Evolutionary conservation across 2,329 filamentous ascomycete species (phyloP), one percentile per base, ranked within the genome.

Genomic region (Erysiphe neolycopersici): DNA sequence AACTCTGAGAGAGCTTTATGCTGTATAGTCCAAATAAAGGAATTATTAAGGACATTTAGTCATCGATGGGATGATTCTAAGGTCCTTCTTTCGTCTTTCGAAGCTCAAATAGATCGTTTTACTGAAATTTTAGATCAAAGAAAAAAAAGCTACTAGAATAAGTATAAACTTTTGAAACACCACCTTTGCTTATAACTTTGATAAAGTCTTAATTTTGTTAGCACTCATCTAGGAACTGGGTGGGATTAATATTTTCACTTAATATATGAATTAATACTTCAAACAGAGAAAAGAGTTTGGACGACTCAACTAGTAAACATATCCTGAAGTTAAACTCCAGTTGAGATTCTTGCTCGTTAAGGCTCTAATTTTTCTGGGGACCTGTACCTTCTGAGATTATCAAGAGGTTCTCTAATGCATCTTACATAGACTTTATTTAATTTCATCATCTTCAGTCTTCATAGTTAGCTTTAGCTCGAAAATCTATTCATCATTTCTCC

Each of bases 11-110:
- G 71, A 29, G 73, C 70, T 46, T 51, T 76, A 13, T 60, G 61
- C 26, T 71, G 69, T 44, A 56, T 77, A 1, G 64, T 68, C 43
- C 62, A 63, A 37, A 67, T 72, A 8, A 61, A 62, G 3, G 62
- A 68, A 47, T 71, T 67, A 1, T 56, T 77, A 16, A 62, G 59
- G 13, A 64, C 61, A n/a, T 75, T 69, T 46, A 70, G 71, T 31
- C 62, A 70, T 48, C 61, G 70, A 2, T 77, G 73, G 73, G 64
- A 65, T 3, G 64, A 73, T 46, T 67, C 69, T 1, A 59, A 64
- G 31, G 62, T 64, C 46, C 60, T 76, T n/a, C 61, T 64, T 47
- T 58, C 62, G 35, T 66, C 60, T 35, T 75, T 75, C 50, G 65
- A 72, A 47, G 54, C 45, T 22, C 53, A 53, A 42, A 47, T 51